phyloP scores from a whole-genome alignment of 495 filamentous ascomycete species.

The Recurvomyces mirabilis region DNA sequence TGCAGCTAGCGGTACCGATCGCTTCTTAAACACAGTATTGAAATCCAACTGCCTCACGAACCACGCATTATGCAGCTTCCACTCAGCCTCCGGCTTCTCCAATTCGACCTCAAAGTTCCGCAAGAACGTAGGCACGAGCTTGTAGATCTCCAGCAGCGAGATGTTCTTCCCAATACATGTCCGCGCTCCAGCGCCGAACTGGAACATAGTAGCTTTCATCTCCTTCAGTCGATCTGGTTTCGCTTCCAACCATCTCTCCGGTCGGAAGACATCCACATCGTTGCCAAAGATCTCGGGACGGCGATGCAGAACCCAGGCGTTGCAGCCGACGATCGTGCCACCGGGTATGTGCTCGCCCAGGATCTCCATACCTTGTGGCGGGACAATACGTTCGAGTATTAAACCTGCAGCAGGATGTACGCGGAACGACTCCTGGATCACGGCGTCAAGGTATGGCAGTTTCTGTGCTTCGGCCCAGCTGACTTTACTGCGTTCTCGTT shows the following conservation, averaged over 20 bases:
- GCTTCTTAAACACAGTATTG: slow-evolving; percentile 42
- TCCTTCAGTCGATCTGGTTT: slow-evolving; percentile 29
- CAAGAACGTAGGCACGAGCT: slow-evolving; percentile 63
- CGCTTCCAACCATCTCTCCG: slow-evolving; percentile 46
- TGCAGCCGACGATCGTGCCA: slow-evolving; percentile 51
- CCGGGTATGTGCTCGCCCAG: slow-evolving; percentile 41
- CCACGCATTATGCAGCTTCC: slow-evolving; percentile 61
- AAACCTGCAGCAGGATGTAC: slow-evolving; percentile 53
- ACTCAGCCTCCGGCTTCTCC: slow-evolving; percentile 47
- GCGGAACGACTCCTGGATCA: slow-evolving; percentile 58
- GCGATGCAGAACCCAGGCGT: slow-evolving; percentile 47
- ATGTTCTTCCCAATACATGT: slow-evolving; percentile 66
- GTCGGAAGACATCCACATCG: slow-evolving; percentile 42
- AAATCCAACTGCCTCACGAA: slow-evolving; percentile 61
- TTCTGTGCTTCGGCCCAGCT: slow-evolving; percentile 36
- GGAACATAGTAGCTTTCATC: slow-evolving; percentile 39
- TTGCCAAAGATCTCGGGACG: slow-evolving; percentile 43
- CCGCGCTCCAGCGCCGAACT: slow-evolving; percentile 55
- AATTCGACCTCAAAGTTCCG: slow-evolving; percentile 49
- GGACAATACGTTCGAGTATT: slow-evolving; percentile 54
- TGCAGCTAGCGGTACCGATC: slow-evolving; percentile 7
- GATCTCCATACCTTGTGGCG: slow-evolving; percentile 40
- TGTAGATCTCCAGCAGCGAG: slow-evolving; percentile 65
- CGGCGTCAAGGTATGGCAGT: slow-evolving; percentile 53
- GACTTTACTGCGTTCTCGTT: slow-evolving; percentile 25